Conservation (phyloP, 2,329 filamentous ascomycete genomes). For the Penicillium sp. region DNA sequence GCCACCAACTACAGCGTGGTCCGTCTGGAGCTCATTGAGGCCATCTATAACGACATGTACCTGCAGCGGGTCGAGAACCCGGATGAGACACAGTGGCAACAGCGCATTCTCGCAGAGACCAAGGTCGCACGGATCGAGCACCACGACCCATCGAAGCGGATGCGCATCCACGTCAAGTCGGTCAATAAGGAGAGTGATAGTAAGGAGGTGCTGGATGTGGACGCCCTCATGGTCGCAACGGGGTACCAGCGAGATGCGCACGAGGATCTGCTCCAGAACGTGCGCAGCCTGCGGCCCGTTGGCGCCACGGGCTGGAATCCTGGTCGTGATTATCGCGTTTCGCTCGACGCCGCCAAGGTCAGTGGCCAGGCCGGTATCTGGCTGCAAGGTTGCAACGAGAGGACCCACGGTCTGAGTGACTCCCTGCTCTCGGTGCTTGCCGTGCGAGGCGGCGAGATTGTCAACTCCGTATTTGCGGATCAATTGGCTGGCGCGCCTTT, state of each 20-base stretch:
- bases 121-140: slow-evolving; percentile 60
- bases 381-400: slow-evolving; percentile 92
- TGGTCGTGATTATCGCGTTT: slow-evolving; percentile 71
- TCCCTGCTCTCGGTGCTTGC: slow-evolving; percentile 75
- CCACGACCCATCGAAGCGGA: slow-evolving; percentile 49
- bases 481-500: slow-evolving; percentile 27
- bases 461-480: slow-evolving; percentile 66
- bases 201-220: slow-evolving; percentile 67
- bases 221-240: slow-evolving; percentile 80
- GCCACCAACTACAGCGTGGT: slow-evolving; percentile 95
- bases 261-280: slow-evolving; percentile 66
- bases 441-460: slow-evolving; percentile 71
- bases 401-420: slow-evolving; percentile 82
- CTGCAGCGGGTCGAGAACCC: slow-evolving; percentile 69
- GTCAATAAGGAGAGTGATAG: slow-evolving; percentile 33
- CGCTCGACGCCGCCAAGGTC: slow-evolving; percentile 66
- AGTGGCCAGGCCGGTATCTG: slow-evolving; percentile 74
- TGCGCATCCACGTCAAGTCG: slow-evolving; percentile 60
- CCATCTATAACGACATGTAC: slow-evolving; percentile 83
- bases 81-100: slow-evolving; percentile 72
- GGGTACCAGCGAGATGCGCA: slow-evolving; percentile 79
- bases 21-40: slow-evolving; percentile 81
- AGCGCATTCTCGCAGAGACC: slow-evolving; percentile 70
- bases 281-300: slow-evolving; percentile 63
- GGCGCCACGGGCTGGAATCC: slow-evolving; percentile 60